A percentile compares a stretch with the other conserved stretches of the same genome.
These are phyloP conservation scores for Angophora floribunda DNA, from an alignment of 345 rosid genomes.

Conservation along the genomic window DNA sequence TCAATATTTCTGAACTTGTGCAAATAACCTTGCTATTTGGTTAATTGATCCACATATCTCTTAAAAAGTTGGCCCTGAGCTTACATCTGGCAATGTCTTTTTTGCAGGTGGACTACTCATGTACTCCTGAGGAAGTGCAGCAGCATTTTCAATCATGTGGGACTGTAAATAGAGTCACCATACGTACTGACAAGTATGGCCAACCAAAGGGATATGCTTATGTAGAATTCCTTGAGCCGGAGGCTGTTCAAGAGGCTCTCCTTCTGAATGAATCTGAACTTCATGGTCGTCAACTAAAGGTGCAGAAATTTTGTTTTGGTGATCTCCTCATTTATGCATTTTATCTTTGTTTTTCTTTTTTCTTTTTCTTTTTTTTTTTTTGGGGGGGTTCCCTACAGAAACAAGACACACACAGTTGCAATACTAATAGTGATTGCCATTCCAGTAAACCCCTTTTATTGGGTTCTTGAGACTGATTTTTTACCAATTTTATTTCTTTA, in stretches of 20 bases:
- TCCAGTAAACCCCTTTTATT: background rate
- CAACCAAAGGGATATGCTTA: slow-evolving; percentile 78
- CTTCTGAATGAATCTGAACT: slow-evolving; percentile 58
- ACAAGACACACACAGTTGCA: background rate
- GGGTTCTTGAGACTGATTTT: background rate
- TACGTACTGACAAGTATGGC: slow-evolving; percentile 64
- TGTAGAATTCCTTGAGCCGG: slow-evolving; percentile 61
- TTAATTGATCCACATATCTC: background rate
- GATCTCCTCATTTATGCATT: background rate
- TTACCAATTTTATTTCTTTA: background rate
- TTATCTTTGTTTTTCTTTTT: background rate
- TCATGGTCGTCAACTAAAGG: slow-evolving; percentile 73
- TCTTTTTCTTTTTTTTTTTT: too few relatives aligned
- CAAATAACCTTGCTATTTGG: background rate
- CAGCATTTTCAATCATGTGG: slow-evolving; percentile 76
- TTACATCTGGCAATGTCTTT: background rate
- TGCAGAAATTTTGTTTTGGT: background rate
- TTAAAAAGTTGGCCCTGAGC: background rate
- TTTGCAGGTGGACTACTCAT: slow-evolving; percentile 59
- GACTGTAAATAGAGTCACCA: slow-evolving; percentile 62
- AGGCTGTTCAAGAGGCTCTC: slow-evolving; percentile 62
- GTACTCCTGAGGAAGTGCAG: slow-evolving; percentile 80
- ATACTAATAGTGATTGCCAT: background rate
- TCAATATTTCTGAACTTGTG: background rate
- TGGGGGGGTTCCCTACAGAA: background rate